Evolutionary conservation across 1,284 basidiomycete species (phyloP), one percentile per base, ranked within the genome.

Genomic region (Lignosus rhinocerotis): DNA sequence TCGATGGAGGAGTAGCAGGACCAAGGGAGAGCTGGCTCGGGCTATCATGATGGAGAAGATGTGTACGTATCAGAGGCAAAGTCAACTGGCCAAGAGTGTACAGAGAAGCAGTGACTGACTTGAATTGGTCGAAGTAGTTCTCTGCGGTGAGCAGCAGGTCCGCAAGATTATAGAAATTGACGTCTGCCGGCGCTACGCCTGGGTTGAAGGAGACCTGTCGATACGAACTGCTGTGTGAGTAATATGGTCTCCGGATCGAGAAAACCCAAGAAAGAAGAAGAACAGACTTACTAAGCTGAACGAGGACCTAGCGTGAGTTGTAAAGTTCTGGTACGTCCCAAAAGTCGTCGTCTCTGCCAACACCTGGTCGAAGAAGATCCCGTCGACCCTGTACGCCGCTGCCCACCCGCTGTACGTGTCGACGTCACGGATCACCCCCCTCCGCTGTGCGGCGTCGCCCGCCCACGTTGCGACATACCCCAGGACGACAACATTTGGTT

Each of bases 311-410:
- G 66, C 65, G 12, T 51, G 44, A 8, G 45, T 46, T 1, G 64
- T 59, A 31, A 64, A 68, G 16, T 42, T 51, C 38, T 49, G 41
- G 53, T 69, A 70, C 33, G 55, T 57, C 17, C 55, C 21, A 0
- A 70, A 48, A 51, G 63, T 63, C 3, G 30, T 44, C 9, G 58
- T 47, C 8, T 47, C 52, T 8, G 59, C 62, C 16, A 62, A 59
- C 0, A 66, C 69, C 55, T 78, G 70, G 56, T 78, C 75, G 63
- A 77, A 76, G 60, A 77, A 77, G 34, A 78, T 75, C 2, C 76
- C 76, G 31, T 69, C 63, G 10, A 68, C 67, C 8, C 66, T 59
- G 58, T 73, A 75, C 2, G 69, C 46, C 9, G 64, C 43, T 2
- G 54, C 52, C 75, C 76, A 77, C 0, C 59, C 58, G 9, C 67